Evolutionary conservation across 2,329 filamentous ascomycete genomes (phyloP), one percentile per base, ranked within the genome.

Genomic region (Phaeoacremonium minimum): DNA sequence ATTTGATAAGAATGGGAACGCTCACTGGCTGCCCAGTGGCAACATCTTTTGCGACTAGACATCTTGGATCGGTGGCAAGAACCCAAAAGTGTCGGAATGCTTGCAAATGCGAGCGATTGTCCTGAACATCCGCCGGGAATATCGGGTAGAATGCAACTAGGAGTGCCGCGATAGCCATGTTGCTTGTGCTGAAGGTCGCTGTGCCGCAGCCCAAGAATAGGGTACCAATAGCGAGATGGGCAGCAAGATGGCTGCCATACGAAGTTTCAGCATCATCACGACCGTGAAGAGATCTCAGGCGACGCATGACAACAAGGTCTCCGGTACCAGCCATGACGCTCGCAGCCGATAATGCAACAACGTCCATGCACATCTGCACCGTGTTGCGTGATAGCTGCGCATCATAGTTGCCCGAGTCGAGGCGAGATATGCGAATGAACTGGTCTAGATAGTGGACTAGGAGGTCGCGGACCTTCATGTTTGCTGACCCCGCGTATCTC

Each of bases 71-170:
- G 0, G 87, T 84, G 2, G 93, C 93, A 4, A 98, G 73, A 9
- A 95, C 91, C 93, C 93, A 98, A 53, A 98, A 86, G 61, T 98
- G 91, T 5, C 94, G 81, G 66, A 98, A 93, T 4, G 94, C 93
- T 65, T 98, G 93, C 6, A 98, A 73, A 52, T 98, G 93, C 9
- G 88, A 89, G 46, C 87, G 85, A 55, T 97, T 97, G 63, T 98
- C 93, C 51, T 95, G 85, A 3, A 97, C 87, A 18, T 80, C 84
- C 8, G 79, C 84, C 0, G 93, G 93, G 56, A 95, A 96, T 15
- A 96, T 74, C 0, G 93, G 93, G 53, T 98, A 98, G 58, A 98
- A 95, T 2, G 93, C 85, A 30, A 93, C 83, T 7, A 98, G 77
- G 6, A 98, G 71, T 11, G 87, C 80, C 2, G 88, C 91, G 33